phyloP scores from a whole-genome alignment of 148 eudicot genomes.

The Chenopodium berlandieri region DNA sequence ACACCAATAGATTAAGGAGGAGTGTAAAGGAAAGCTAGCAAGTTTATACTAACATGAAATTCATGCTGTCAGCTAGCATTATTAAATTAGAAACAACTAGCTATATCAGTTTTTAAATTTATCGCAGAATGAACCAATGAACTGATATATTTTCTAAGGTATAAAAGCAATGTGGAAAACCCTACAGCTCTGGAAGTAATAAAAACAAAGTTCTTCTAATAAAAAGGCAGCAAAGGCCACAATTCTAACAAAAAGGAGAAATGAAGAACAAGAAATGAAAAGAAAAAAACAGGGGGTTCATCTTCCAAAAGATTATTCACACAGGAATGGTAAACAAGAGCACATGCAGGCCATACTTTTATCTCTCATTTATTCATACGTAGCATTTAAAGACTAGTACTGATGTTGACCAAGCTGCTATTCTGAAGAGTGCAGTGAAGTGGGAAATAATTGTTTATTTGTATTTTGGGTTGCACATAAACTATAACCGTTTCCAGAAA shows the following conservation, averaged over 20 bases:
- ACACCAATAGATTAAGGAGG: not conserved
- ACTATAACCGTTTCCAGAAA: not conserved
- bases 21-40: not conserved
- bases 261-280: not conserved
- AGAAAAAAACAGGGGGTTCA: not conserved
- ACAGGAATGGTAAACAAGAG: not conserved
- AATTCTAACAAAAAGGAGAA: not conserved
- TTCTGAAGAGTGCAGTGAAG: not conserved
- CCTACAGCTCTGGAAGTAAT: not conserved
- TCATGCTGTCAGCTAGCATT: not conserved
- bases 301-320: not conserved
- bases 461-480: not conserved
- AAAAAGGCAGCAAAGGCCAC: not conserved
- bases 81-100: not conserved
- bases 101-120: not conserved
- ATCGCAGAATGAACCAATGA: not conserved
- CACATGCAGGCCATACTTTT: not conserved
- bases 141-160: not conserved
- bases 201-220: not conserved
- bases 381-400: not conserved
- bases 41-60: not conserved
- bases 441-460: not conserved
- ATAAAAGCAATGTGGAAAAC: not conserved
- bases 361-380: not conserved
- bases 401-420: not conserved